Conservation (phyloP, 192 early-diverging fungal species). For the Gonapodya prolifera region DNA sequence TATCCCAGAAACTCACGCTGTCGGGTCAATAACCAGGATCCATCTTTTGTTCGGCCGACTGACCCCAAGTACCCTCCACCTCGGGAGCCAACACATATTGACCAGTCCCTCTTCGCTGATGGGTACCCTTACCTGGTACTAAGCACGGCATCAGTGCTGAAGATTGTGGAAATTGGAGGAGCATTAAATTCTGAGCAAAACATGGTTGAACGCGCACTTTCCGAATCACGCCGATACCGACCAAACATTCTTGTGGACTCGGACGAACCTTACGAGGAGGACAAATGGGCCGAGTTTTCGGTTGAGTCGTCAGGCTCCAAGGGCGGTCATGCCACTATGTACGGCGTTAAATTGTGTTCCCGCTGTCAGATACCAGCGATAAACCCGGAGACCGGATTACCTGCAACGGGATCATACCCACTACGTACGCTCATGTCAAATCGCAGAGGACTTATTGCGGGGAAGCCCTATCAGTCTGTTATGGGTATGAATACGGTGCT, state of each 20-base stretch:
- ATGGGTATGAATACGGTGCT: background rate
- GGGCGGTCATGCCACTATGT: background rate
- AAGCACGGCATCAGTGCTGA: background rate
- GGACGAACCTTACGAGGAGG: background rate
- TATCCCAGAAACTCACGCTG: background rate
- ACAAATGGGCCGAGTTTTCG: background rate
- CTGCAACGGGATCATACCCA: background rate
- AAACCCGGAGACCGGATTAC: background rate
- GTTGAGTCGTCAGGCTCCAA: background rate
- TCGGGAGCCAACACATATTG: background rate
- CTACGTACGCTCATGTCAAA: background rate
- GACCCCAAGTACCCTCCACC: background rate
- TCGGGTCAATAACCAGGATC: background rate
- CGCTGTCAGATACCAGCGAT: background rate
- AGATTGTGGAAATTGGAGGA: background rate
- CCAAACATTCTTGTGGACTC: background rate
- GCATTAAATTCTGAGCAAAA: no score
- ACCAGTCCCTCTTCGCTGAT: background rate
- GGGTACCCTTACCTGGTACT: background rate
- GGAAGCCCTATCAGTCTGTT: background rate
- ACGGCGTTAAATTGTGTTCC: background rate
- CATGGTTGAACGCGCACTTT: background rate
- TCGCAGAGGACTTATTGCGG: background rate
- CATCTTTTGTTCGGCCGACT: background rate
- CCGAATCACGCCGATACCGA: background rate